Conservation (phyloP, 73 alveolate genomes). For the Strombidium stylifer region DNA sequence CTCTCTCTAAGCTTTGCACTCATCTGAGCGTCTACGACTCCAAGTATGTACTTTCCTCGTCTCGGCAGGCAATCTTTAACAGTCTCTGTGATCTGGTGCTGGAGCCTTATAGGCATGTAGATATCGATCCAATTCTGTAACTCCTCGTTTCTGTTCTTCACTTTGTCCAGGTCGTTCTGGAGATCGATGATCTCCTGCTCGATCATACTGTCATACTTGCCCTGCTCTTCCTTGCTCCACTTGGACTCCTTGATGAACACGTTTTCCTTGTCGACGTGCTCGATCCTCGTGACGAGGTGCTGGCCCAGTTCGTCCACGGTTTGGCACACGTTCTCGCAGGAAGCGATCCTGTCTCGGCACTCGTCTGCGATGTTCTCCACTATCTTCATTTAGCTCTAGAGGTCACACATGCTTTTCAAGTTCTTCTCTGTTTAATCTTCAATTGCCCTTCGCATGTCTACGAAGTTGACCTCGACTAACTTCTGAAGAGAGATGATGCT, state of each 20-base stretch:
- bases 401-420: too few species aligned
- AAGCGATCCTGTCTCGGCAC: too few species aligned
- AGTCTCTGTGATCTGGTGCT: constrained; percentile 17
- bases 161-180: neutral
- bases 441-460: too few species aligned
- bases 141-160: neutral
- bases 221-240: neutral
- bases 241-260: neutral
- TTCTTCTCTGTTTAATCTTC: too few species aligned
- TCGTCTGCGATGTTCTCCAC: too few species aligned
- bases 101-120: constrained; percentile 8
- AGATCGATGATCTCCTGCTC: neutral
- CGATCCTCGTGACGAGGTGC: neutral
- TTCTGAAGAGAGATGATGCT: neutral
- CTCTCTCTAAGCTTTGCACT: constrained; percentile 4
- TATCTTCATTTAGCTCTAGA: too few species aligned
- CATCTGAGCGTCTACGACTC: neutral
- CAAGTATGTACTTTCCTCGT: constrained; percentile 9
- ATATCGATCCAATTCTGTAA: constrained; percentile 31
- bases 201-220: neutral
- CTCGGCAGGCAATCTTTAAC: constrained; percentile 22
- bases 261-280: neutral
- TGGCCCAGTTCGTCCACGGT: neutral
- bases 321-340: neutral
- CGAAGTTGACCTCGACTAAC: neutral